A percentile compares a stretch with the other conserved stretches of the same genome.
These are phyloP conservation scores for Aspergillus cavernicola DNA, from an alignment of 495 filamentous ascomycete genomes.

Conservation along the genomic window DNA sequence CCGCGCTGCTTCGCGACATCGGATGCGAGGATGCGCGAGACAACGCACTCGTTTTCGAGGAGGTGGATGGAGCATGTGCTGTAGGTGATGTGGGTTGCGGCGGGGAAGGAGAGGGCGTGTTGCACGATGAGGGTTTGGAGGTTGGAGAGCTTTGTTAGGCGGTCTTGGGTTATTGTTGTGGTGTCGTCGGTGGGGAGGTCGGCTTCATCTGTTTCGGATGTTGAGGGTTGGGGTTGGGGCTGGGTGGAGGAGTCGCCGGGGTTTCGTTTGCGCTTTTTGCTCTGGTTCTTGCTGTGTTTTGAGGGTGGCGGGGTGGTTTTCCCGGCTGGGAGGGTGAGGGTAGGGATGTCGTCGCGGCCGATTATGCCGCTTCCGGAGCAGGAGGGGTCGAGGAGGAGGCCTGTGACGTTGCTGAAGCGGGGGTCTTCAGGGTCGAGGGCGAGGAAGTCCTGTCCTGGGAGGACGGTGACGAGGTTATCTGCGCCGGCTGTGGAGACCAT, in stretches of 20 bases:
- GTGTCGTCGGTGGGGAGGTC: constrained; percentile 26
- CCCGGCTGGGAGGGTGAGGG: constrained; percentile 45
- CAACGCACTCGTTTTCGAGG: constrained; percentile 85
- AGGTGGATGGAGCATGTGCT: constrained; percentile 87
- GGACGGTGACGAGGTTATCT: constrained; percentile 57
- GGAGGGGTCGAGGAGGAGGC: constrained; percentile 83
- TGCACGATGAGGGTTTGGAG: constrained; percentile 75
- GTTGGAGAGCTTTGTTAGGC: constrained; percentile 67
- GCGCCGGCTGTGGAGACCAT: constrained; percentile 80
- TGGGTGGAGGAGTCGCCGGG: background rate
- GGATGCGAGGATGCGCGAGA: constrained; percentile 62
- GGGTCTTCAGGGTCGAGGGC: constrained; percentile 57
- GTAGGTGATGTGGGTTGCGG: constrained; percentile 76
- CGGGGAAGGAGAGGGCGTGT: constrained; percentile 79
- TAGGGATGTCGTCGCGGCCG: constrained; percentile 71
- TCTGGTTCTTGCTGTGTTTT: constrained; percentile 21
- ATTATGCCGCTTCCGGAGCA: constrained; percentile 95
- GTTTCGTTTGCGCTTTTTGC: constrained; percentile 38
- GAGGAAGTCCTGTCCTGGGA: constrained; percentile 75
- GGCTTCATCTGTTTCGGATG: constrained; percentile 23
- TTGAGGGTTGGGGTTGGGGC: background rate
- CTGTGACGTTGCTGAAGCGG: constrained; percentile 57
- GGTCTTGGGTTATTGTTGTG: constrained; percentile 29
- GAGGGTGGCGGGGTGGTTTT: constrained; percentile 10
- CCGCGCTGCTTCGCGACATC: constrained; percentile 61